Base-by-base conservation (phyloP, 805 yeast genomes). In the Wickerhamiella hasegawae region DNA sequence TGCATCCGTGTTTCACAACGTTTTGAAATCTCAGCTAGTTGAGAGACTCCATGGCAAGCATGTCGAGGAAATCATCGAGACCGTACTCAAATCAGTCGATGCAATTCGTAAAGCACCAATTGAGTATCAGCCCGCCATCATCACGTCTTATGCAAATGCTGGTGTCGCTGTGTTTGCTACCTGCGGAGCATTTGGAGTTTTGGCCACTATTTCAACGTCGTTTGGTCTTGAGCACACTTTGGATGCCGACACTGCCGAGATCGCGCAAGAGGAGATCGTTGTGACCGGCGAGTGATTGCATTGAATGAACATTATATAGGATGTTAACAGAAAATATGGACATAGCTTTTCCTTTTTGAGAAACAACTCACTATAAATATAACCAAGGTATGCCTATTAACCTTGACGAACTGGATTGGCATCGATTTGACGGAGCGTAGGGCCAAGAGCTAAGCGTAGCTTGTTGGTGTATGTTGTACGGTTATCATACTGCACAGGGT, bases 391-490 rank as follows among this genome's bases (percentile, higher is more conserved):
- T n/a, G n/a, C n/a, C n/a, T n/a, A n/a, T n/a, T n/a, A n/a, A n/a
- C n/a, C 6, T 11, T 21, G 35, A 34, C 35, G 40, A 9, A 54
- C 38, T 47, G 76, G 85, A 18, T 93, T 77, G 9, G 98, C 97
- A 60, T 90, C 99, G 37, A 90, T 82, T 59, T 90, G 92, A 30
- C 68, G 58, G 31, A 90, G 58, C 8, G 76, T 67, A 0, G 77
- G 73, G 2, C 80, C 81, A 40, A 87, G 62, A 40, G 76, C 68
- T 47, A 90, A 62, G 44, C 70, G 71, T 32, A 90, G 52, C 53
- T 90, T 90, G 49, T 90, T 71, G 49, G 96, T 67, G 54, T 90
- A 90, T 34, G 84, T 73, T 1, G 90, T 74, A n/a, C 73, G 72
- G 45, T 78, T 77, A 16, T 68, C 53, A 20, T 58, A 45, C 48